Conservation (phyloP, 805 yeast species). For the Spathaspora boniae region DNA sequence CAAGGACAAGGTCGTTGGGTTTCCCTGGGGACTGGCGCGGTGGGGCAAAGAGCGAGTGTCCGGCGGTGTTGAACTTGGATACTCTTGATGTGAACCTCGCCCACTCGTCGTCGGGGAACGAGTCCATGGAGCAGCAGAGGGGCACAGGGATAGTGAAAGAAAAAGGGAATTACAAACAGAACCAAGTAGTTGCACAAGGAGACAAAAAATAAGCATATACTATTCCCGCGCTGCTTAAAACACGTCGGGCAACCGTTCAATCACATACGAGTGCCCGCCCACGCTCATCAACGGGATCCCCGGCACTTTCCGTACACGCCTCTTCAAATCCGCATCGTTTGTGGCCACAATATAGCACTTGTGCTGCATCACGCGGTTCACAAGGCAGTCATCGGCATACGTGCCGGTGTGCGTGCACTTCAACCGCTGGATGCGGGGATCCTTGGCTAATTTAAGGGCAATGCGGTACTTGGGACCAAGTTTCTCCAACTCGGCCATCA, state of each 20-base stretch:
- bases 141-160: no score
- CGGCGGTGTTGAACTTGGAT: no score
- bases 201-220: not conserved
- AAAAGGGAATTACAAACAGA: not conserved
- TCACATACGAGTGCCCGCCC: conserved; percentile 86
- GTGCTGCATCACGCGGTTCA: conserved; percentile 89
- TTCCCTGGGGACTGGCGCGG: not conserved
- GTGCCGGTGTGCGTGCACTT: conserved; percentile 94
- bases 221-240: conserved; percentile 36
- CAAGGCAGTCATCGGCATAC: conserved; percentile 97
- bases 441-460: conserved; percentile 88
- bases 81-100: no score
- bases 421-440: conserved; percentile 83
- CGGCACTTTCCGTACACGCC: conserved; percentile 92
- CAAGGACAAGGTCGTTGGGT: not conserved
- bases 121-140: no score
- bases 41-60: no score
- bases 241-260: conserved; percentile 95
- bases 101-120: no score
- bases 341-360: conserved; percentile 97
- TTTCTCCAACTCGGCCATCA: conserved; percentile 95
- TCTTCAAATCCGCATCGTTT: conserved; percentile 93
- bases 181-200: not conserved
- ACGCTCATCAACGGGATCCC: conserved; percentile 98
- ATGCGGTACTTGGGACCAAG: conserved; percentile 92